Conservation (phyloP, 2,329 filamentous ascomycete genomes). For the Colletotrichum abscissum region DNA sequence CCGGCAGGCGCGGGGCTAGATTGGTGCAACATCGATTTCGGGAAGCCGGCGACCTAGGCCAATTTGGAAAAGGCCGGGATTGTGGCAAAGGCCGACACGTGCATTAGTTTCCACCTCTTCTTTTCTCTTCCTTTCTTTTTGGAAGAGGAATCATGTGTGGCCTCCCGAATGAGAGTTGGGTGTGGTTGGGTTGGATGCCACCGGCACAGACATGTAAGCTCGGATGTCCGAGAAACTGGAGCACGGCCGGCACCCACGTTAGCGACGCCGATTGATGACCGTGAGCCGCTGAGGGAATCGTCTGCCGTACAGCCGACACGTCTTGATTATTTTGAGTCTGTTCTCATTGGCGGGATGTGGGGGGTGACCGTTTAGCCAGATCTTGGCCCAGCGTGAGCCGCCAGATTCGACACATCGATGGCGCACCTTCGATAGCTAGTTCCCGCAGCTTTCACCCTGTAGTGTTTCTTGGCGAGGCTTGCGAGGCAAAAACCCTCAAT, state of each 20-base stretch:
- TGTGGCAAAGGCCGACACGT: slow-evolving; percentile 25
- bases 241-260: slow-evolving; percentile 1
- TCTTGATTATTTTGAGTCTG: not conserved
- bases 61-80: slow-evolving; percentile 12
- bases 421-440: not conserved
- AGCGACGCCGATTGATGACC: not conserved
- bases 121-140: not conserved
- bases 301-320: slow-evolving; percentile 16
- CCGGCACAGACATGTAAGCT: not conserved
- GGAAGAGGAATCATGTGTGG: not conserved
- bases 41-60: slow-evolving; percentile 13
- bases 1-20: not conserved
- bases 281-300: not conserved
- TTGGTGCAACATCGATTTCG: not conserved
- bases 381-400: not conserved
- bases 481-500: not conserved
- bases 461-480: not conserved
- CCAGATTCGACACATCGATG: not conserved
- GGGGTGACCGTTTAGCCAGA: not conserved
- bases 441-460: not conserved
- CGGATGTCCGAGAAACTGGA: slow-evolving; percentile 18
- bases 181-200: not conserved
- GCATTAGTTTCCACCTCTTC: slow-evolving; percentile 28
- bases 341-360: not conserved
- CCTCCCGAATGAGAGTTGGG: not conserved